These are phyloP conservation scores for Tuber calosporum DNA, from an alignment of 495 filamentous ascomycete genomes.

Conservation along the genomic window DNA sequence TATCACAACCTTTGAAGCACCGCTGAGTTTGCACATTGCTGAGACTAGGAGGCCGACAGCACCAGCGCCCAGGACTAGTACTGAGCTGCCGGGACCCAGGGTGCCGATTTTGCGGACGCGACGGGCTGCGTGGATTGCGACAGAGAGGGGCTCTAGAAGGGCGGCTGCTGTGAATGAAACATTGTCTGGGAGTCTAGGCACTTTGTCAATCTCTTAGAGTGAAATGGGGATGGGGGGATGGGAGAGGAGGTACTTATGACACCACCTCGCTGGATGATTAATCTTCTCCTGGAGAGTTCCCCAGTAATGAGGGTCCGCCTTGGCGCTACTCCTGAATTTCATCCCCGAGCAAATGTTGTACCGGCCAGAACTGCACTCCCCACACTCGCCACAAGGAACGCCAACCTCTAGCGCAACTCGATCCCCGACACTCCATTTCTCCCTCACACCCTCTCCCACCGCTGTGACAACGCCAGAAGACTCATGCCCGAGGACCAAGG, in stretches of 20 bases:
- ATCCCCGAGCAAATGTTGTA: slow-evolving; percentile 86
- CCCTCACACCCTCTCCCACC: slow-evolving; percentile 48
- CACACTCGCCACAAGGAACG: slow-evolving; percentile 68
- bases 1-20: slow-evolving; percentile 62
- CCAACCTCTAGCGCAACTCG: slow-evolving; percentile 85
- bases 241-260: slow-evolving; percentile 52
- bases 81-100: slow-evolving; percentile 50
- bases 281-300: slow-evolving; percentile 85
- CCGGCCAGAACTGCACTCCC: slow-evolving; percentile 59
- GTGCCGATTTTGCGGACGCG: slow-evolving; percentile 47
- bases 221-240: background rate
- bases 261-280: slow-evolving; percentile 77
- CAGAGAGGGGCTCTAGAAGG: slow-evolving; percentile 75
- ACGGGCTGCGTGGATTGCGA: slow-evolving; percentile 75
- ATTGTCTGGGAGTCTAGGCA: slow-evolving; percentile 57
- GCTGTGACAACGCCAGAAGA: slow-evolving; percentile 59
- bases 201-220: slow-evolving; percentile 34
- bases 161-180: slow-evolving; percentile 71
- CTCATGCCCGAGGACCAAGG: slow-evolving; percentile 72
- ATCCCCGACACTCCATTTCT: slow-evolving; percentile 53
- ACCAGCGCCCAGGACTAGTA: slow-evolving; percentile 79
- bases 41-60: slow-evolving; percentile 77
- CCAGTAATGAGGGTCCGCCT: slow-evolving; percentile 74
- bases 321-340: slow-evolving; percentile 77
- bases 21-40: slow-evolving; percentile 59